Evolutionary conservation across 805 yeast species (phyloP).

Genomic region (Candida awuae): DNA sequence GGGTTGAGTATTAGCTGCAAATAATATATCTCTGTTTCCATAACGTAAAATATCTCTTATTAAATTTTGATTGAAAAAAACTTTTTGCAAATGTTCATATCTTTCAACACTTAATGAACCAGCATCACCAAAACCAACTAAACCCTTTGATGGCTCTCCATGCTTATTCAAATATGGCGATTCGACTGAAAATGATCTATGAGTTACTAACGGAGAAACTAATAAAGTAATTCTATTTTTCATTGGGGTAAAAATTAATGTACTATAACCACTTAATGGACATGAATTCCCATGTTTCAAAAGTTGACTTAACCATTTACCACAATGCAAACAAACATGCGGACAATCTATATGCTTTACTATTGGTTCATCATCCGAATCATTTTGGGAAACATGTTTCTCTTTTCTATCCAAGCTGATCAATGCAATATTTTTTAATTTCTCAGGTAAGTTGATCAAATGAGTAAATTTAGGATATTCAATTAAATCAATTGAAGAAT

Average conservation of each 20-base stretch:
- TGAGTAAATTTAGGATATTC: conserved; percentile 51
- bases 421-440: conserved; percentile 11
- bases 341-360: conserved; percentile 1
- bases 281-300: conserved; percentile 16
- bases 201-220: conserved; percentile 7
- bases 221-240: conserved; percentile 16
- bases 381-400: conserved; percentile 1
- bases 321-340: conserved; percentile 23
- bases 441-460: conserved; percentile 42
- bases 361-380: conserved; percentile 4
- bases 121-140: conserved; percentile 44
- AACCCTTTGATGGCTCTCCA: conserved; percentile 61
- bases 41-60: conserved; percentile 13
- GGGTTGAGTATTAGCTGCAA: conserved; percentile 6
- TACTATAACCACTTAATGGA: conserved; percentile 16
- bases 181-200: conserved; percentile 31
- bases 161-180: conserved; percentile 66
- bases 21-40: conserved; percentile 6
- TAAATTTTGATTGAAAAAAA: conserved; percentile 48
- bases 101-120: conserved; percentile 48
- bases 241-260: conserved; percentile 24
- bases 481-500: conserved; percentile 12
- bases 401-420: neutral
- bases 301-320: conserved; percentile 13
- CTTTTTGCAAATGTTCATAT: conserved; percentile 45